These are phyloP conservation scores for Sugiyamaella americana DNA, from an alignment of 805 yeast species.

Conservation along the genomic window DNA sequence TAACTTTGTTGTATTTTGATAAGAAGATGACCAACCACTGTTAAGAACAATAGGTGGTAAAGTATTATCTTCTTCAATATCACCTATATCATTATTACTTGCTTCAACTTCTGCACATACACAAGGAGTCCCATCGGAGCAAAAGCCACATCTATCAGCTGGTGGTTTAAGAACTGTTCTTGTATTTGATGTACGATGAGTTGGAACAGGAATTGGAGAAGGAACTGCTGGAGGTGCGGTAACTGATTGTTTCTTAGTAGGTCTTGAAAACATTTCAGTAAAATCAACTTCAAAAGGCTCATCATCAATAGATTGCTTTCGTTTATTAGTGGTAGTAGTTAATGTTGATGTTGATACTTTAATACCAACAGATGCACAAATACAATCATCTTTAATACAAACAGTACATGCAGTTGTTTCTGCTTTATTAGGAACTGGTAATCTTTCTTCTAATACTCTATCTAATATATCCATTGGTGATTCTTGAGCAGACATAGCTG, in stretches of 20 bases:
- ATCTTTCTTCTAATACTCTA: constrained; percentile 31
- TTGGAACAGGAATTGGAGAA: background rate
- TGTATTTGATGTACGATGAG: background rate
- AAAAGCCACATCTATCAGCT: constrained; percentile 82
- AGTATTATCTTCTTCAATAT: constrained; percentile 20
- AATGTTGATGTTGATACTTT: constrained; percentile 5
- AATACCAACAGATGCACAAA: constrained; percentile 46
- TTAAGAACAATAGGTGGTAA: constrained; percentile 22
- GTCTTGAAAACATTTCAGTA: constrained; percentile 38
- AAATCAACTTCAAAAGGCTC: constrained; percentile 45
- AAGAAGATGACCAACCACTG: constrained; percentile 8
- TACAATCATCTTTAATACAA: constrained; percentile 63
- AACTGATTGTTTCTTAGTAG: constrained; percentile 10
- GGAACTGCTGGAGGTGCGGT: constrained; percentile 1
- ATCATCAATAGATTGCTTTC: constrained; percentile 18
- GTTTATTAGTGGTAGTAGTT: background rate
- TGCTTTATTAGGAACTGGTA: constrained; percentile 25
- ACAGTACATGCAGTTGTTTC: constrained; percentile 46
- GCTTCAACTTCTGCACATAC: constrained; percentile 74
- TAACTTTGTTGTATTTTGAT: constrained; percentile 31
- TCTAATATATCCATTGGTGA: constrained; percentile 28
- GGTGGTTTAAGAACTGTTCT: constrained; percentile 7
- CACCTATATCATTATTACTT: constrained; percentile 15
- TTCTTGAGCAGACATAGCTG: constrained; percentile 40
- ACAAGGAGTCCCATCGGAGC: constrained; percentile 88